These are phyloP conservation scores for Spongispora temasekensis DNA, from an alignment of 1,284 basidiomycete species.

Conservation along the genomic window DNA sequence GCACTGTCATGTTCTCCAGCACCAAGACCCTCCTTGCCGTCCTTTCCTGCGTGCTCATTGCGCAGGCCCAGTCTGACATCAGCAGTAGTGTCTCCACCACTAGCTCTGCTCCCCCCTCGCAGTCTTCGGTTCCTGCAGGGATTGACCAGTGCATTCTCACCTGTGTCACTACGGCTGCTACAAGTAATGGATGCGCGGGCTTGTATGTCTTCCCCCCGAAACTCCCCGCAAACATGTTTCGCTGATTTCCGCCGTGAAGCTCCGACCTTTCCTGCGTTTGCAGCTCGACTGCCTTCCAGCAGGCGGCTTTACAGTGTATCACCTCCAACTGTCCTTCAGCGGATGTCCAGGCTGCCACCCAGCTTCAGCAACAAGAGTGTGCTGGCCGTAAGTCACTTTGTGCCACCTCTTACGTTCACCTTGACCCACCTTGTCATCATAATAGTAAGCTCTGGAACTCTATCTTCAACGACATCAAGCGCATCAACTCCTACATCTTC, in stretches of 20 bases:
- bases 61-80: slow-evolving; percentile 17
- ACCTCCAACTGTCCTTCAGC: slow-evolving; percentile 11
- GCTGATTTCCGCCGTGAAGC: slow-evolving; percentile 13
- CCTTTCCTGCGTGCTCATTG: slow-evolving; percentile 18
- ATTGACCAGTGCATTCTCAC: slow-evolving; percentile 8
- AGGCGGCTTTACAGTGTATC: slow-evolving; percentile 14
- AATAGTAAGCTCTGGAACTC: neutral
- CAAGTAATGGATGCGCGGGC: slow-evolving; percentile 1
- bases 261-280: slow-evolving; percentile 23
- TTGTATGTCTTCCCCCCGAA: too few relatives aligned
- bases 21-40: slow-evolving; percentile 16
- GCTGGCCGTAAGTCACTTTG: slow-evolving; percentile 13
- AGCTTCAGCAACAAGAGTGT: slow-evolving; percentile 17
- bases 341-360: slow-evolving; percentile 9
- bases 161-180: slow-evolving; percentile 12
- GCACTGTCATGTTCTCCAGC: slow-evolving; percentile 18
- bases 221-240: neutral
- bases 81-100: neutral
- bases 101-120: neutral
- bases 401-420: rapidly evolving
- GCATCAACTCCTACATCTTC: neutral
- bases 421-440: neutral
- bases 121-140: neutral
- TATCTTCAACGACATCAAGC: neutral
- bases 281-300: slow-evolving; percentile 26